Evolutionary conservation across 1,139 yeast species (phyloP), one percentile per base, ranked within the genome.

Genomic region (Scheffersomyces insectosa): DNA sequence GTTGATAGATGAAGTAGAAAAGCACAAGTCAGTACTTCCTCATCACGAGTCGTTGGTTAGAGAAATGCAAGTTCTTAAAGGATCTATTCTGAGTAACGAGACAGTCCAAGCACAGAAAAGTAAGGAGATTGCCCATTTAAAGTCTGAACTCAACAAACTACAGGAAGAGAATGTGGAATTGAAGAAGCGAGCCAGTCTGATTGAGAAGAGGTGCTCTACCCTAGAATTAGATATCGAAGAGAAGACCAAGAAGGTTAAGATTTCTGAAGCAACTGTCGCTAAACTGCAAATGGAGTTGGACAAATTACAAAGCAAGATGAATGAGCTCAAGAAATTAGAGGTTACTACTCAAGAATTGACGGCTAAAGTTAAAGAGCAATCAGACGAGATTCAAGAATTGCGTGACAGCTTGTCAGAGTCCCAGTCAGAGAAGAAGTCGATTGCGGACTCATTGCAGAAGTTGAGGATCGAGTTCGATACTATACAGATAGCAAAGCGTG

Each of bases 391-490:
- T 6, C 43, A 46, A 9, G 35, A 13, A 9, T 44, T 50, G 33
- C 41, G 45, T n/a, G 30, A 28, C 15, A 42, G 52, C 8, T 42
- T 51, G 4, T 12, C 33, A 2, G 40, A 39, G 30, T 42, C 51
- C 2, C 42, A 38, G 12, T 44, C 47, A 11, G 56, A 55, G 15
- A 56, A 56, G 33, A 47, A 55, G n/a, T 30, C 51, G 2, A 43
- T 60, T n/a, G 39, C 45, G 5, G 48, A 49, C 4, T 43, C 52
- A 1, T 49, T 59, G 25, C 54, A 57, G 28, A 47, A 52, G 33
- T 52, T 73, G 28, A 66, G 68, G 41, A 43, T 56, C 5, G 82
- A 80, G 37, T 66, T 70, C 35, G 80, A 74, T 12, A 42, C 53
- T 10, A 47, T 58, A 16, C 52, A 56, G 10, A 54, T 46, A 31